A percentile compares a stretch with the other conserved stretches of the same genome.
Evolutionary conservation across 176 grass and related monocot species (phyloP).

Genomic region (Chrysopogon serrulatus): DNA sequence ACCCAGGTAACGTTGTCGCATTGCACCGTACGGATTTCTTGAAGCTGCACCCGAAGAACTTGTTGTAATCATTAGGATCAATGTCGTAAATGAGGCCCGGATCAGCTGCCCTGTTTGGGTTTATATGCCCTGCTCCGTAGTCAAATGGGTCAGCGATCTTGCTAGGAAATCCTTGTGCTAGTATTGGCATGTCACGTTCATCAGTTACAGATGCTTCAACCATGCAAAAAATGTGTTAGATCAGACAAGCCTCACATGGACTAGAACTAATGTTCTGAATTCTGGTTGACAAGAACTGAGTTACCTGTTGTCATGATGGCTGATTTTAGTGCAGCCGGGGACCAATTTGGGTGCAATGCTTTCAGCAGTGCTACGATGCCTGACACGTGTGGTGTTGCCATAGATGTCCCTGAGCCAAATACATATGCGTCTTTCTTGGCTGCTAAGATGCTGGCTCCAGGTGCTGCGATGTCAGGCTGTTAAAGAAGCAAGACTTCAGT

Average conservation of each 20-base stretch:
- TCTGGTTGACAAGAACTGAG: background rate
- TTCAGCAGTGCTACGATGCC: slow-evolving; percentile 13
- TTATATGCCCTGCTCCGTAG: slow-evolving; percentile 19
- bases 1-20: background rate
- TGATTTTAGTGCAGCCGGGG: slow-evolving; percentile 28
- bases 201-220: slow-evolving; percentile 12
- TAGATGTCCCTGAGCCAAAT: slow-evolving; percentile 8
- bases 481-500: background rate
- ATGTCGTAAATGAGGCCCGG: slow-evolving; percentile 35
- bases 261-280: background rate
- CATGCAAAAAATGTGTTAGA: background rate
- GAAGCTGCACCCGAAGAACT: slow-evolving; percentile 14
- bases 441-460: slow-evolving; percentile 27
- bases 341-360: slow-evolving; percentile 31
- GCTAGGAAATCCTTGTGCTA: slow-evolving; percentile 3
- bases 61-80: slow-evolving; percentile 13
- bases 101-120: slow-evolving; percentile 6
- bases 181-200: slow-evolving; percentile 14
- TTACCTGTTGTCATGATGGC: slow-evolving; percentile 40
- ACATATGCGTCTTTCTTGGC: background rate
- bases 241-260: background rate
- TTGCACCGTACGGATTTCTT: background rate
- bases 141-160: slow-evolving; percentile 41
- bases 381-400: slow-evolving; percentile 28
- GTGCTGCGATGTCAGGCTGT: slow-evolving; percentile 34